These are phyloP conservation scores for Linaria vulgaris DNA, from an alignment of 257 asterid species.

Conservation along the genomic window DNA sequence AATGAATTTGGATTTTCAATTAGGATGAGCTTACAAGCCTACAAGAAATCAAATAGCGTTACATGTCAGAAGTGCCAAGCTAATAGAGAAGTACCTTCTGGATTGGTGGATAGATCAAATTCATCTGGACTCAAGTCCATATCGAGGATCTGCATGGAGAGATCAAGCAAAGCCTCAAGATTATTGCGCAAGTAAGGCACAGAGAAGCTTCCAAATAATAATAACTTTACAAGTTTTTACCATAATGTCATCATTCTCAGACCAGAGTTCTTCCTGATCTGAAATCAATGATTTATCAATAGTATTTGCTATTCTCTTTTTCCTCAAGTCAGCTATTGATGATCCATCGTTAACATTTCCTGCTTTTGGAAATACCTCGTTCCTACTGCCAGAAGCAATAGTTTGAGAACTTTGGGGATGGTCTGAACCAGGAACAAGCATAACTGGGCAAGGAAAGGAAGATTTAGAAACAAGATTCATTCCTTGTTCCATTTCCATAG, in stretches of 20 bases:
- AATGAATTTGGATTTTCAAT: background rate
- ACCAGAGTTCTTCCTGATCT: conserved; percentile 49
- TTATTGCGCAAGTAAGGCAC: conserved; percentile 21
- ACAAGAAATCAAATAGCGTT: background rate
- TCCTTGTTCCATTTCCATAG: conserved; percentile 34
- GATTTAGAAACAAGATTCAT: conserved; percentile 28
- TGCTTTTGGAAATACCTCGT: conserved; percentile 24
- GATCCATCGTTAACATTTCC: conserved; percentile 31
- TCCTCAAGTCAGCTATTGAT: conserved; percentile 30
- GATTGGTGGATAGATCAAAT: conserved; percentile 33
- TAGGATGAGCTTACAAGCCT: conserved; percentile 3
- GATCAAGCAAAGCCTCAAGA: conserved; percentile 16
- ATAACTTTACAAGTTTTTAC: conserved; percentile 39
- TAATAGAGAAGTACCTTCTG: conserved; percentile 55
- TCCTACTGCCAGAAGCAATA: conserved; percentile 28
- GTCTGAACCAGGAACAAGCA: conserved; percentile 24
- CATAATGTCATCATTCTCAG: conserved; percentile 66
- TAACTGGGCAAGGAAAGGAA: conserved; percentile 23
- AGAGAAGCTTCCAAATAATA: conserved; percentile 20
- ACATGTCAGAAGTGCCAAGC: conserved; percentile 14
- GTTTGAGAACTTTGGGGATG: conserved; percentile 29
- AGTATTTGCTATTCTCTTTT: conserved; percentile 21
- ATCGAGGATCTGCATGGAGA: conserved; percentile 64
- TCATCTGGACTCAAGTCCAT: conserved; percentile 79
- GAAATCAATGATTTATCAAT: conserved; percentile 28